phyloP scores from a whole-genome alignment of 2,329 filamentous ascomycete species.

The Aspergillus niger region DNA sequence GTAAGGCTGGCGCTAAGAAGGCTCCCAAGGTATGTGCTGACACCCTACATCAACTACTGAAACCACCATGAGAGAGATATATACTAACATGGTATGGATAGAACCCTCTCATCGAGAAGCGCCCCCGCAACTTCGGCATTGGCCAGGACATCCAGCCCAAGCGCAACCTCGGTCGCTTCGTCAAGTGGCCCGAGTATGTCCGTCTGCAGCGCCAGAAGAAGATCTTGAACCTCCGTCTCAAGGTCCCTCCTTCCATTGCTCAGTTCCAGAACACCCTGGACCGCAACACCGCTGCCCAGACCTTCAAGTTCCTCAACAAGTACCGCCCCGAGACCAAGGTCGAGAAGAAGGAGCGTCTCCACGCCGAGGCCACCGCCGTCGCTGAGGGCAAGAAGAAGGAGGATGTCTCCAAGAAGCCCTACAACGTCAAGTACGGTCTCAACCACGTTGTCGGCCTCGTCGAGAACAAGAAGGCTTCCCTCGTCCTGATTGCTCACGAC shows the following conservation, averaged over 20 bases:
- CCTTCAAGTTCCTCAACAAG: constrained; percentile 99
- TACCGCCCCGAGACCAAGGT: constrained; percentile 98
- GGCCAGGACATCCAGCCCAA: constrained; percentile 98
- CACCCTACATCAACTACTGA: constrained; percentile 12
- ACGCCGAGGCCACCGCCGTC: constrained; percentile 96
- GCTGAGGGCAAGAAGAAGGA: constrained; percentile 99
- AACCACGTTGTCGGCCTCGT: constrained; percentile 98
- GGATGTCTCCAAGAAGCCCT: constrained; percentile 99
- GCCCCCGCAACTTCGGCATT: constrained; percentile 95
- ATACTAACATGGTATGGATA: constrained; percentile 44
- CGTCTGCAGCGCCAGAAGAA: constrained; percentile 93
- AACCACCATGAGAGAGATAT: constrained; percentile 6
- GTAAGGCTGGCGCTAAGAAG: constrained; percentile 92
- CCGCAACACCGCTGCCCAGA: constrained; percentile 93
- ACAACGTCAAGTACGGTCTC: constrained; percentile 98
- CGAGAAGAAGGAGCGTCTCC: constrained; percentile 99
- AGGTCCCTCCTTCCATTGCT: constrained; percentile 94
- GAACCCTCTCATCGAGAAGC: constrained; percentile 99
- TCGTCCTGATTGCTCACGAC: constrained; percentile 98
- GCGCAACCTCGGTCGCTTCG: constrained; percentile 96
- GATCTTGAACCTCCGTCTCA: constrained; percentile 97
- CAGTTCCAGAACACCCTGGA: constrained; percentile 98
- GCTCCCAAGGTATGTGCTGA: constrained; percentile 77
- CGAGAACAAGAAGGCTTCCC: constrained; percentile 99
- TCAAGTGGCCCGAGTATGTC: constrained; percentile 99